A percentile compares a stretch with the other conserved stretches of the same genome.
Conservation (phyloP, 2,329 filamentous ascomycete genomes). For the Beauveria rudraprayagi region DNA sequence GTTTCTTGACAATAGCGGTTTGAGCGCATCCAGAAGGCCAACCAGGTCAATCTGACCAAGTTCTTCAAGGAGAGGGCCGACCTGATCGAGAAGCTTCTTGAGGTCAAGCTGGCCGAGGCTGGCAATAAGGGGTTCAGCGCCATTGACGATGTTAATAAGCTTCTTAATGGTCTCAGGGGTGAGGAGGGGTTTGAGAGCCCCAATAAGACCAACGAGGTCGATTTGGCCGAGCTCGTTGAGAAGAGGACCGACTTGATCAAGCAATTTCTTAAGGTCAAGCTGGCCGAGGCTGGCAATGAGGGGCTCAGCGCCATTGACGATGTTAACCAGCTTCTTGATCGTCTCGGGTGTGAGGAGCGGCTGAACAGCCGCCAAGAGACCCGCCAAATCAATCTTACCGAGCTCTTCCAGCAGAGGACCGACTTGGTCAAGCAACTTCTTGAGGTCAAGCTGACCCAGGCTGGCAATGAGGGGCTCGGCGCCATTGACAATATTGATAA, state of each 20-base stretch:
- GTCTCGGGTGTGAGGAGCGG: slow-evolving; percentile 27
- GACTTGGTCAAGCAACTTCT: slow-evolving; percentile 16
- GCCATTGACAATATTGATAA: slow-evolving; percentile 14
- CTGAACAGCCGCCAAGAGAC: slow-evolving; percentile 23
- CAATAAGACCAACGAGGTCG: slow-evolving; percentile 21
- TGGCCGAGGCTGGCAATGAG: slow-evolving; percentile 19
- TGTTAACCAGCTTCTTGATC: slow-evolving; percentile 18
- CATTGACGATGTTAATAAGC: slow-evolving; percentile 14
- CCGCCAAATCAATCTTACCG: slow-evolving; percentile 21
- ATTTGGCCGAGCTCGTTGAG: slow-evolving; percentile 22
- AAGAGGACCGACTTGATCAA: slow-evolving; percentile 18
- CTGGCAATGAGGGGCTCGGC: slow-evolving; percentile 15
- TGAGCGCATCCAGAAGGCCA: slow-evolving; percentile 20
- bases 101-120: slow-evolving; percentile 17
- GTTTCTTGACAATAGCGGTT: slow-evolving; percentile 24
- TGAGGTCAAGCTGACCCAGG: slow-evolving; percentile 16
- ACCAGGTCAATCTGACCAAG: slow-evolving; percentile 24
- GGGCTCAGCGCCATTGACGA: slow-evolving; percentile 4
- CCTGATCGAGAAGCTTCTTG: slow-evolving; percentile 16
- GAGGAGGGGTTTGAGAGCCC: slow-evolving; percentile 27
- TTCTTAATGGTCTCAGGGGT: slow-evolving; percentile 22
- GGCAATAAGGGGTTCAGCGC: slow-evolving; percentile 15
- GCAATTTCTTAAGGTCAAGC: slow-evolving; percentile 15
- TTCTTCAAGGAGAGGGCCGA: slow-evolving; percentile 16
- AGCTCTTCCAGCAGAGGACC: slow-evolving; percentile 23